These are phyloP conservation scores for Bipolaris victoriae DNA, from an alignment of 2,329 filamentous ascomycete species.

Conservation along the genomic window DNA sequence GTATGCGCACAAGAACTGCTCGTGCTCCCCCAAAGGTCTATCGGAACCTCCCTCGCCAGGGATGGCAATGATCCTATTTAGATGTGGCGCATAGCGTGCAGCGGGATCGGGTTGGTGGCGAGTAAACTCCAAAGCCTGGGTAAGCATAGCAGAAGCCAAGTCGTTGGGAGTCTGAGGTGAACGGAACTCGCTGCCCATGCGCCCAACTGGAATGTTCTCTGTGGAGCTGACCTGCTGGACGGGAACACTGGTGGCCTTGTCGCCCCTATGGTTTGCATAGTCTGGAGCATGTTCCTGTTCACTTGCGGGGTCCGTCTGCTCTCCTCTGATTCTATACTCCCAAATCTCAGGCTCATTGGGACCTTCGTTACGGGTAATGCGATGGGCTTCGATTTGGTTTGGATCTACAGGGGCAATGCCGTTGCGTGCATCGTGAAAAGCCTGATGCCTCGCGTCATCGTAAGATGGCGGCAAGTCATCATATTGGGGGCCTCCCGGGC, in stretches of 20 bases:
- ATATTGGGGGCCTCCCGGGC: constrained; percentile 42
- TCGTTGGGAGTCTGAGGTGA: constrained; percentile 6
- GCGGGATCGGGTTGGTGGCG: constrained; percentile 33
- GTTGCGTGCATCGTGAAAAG: constrained; percentile 36
- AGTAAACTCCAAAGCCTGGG: constrained; percentile 35
- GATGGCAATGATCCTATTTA: constrained; percentile 35
- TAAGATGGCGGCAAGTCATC: constrained; percentile 48
- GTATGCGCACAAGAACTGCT: constrained; percentile 39
- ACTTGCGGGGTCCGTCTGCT: constrained; percentile 23
- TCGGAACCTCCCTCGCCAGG: constrained; percentile 23
- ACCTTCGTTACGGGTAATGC: constrained; percentile 31
- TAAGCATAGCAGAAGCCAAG: constrained; percentile 23
- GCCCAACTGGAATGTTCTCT: constrained; percentile 33
- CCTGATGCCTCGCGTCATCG: constrained; percentile 43
- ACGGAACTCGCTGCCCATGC: constrained; percentile 5
- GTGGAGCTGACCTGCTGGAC: constrained; percentile 32
- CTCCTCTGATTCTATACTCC: constrained; percentile 33
- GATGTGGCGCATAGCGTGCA: constrained; percentile 30
- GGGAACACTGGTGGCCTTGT: constrained; percentile 29
- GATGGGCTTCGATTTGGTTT: constrained; percentile 36
- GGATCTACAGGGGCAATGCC: constrained; percentile 35
- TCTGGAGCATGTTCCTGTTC: constrained; percentile 31
- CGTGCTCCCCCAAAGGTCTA: constrained; percentile 16
- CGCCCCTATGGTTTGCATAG: constrained; percentile 26
- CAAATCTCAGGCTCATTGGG: constrained; percentile 32